Conservation (phyloP, 768 basidiomycete species). For the Boletellus sp. region DNA sequence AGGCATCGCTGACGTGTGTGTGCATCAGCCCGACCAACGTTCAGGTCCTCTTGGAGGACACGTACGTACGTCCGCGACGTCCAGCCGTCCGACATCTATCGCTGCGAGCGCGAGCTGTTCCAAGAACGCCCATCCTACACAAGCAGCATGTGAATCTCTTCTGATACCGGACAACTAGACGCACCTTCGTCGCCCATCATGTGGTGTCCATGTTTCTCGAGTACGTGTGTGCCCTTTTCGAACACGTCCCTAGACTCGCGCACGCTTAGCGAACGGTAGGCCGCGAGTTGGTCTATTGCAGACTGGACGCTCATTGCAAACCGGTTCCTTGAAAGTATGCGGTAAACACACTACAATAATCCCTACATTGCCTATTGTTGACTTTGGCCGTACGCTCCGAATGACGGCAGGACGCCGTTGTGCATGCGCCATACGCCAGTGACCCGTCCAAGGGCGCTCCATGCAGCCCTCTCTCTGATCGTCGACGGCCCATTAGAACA, state of each 20-base stretch:
- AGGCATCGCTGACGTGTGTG: constrained; percentile 35
- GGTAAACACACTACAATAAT: too few relatives aligned
- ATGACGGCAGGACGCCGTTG: too few relatives aligned
- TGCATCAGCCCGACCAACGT: constrained; percentile 3
- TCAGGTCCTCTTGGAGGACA: background rate
- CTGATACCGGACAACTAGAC: background rate
- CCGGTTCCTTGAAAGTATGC: background rate
- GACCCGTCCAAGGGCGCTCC: too few relatives aligned
- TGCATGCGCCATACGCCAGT: too few relatives aligned
- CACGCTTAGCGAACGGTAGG: constrained; percentile 47
- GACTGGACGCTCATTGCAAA: constrained; percentile 42
- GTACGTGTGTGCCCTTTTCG: constrained; percentile 46
- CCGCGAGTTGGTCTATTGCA: constrained; percentile 51
- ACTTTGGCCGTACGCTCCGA: too few relatives aligned
- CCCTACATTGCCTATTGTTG: too few relatives aligned
- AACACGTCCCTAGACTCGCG: constrained; percentile 59
- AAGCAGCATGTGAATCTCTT: background rate
- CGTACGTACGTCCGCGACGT: constrained; percentile 68
- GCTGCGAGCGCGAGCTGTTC: constrained; percentile 81
- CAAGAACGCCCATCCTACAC: constrained; percentile 69
- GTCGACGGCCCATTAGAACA: too few relatives aligned
- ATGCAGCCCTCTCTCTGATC: too few relatives aligned
- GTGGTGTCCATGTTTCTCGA: constrained; percentile 43
- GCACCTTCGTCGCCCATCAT: constrained; percentile 58
- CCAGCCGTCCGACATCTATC: constrained; percentile 66